These are phyloP conservation scores for Cercospora citrullina DNA, from an alignment of 2,329 filamentous ascomycete genomes.

Conservation along the genomic window DNA sequence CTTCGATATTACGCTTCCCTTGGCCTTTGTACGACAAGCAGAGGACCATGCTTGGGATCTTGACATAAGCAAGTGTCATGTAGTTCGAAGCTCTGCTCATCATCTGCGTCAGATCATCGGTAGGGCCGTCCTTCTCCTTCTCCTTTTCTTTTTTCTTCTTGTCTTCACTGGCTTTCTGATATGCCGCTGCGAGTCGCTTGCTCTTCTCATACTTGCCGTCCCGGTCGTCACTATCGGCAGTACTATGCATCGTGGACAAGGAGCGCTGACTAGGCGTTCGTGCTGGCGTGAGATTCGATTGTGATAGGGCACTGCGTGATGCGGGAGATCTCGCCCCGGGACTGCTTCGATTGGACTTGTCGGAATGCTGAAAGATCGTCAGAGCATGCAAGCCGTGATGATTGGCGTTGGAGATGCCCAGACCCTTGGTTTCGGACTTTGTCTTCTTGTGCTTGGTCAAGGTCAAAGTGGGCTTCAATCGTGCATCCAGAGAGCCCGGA, in stretches of 20 bases:
- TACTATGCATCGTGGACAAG: constrained; percentile 32
- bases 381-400: constrained; percentile 42
- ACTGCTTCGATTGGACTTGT: constrained; percentile 33
- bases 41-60: constrained; percentile 90
- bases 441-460: constrained; percentile 42
- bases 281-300: constrained; percentile 29
- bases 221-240: constrained; percentile 26
- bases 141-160: constrained; percentile 54
- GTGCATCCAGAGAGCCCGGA: constrained; percentile 74
- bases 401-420: constrained; percentile 34
- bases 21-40: constrained; percentile 97
- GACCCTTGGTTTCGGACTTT: constrained; percentile 35
- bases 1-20: constrained; percentile 90
- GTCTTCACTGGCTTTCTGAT: constrained; percentile 19
- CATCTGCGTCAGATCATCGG: constrained; percentile 95
- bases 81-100: constrained; percentile 92
- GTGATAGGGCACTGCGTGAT: constrained; percentile 30
- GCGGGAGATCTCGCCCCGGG: constrained; percentile 24
- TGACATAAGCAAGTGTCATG: constrained; percentile 95
- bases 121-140: constrained; percentile 59
- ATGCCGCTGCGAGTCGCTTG: constrained; percentile 29
- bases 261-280: constrained; percentile 38
- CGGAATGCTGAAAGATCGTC: constrained; percentile 46
- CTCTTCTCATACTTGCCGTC: constrained; percentile 31
- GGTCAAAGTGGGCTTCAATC: constrained; percentile 78